Base-by-base conservation (phyloP, 208 protist genomes). In the Leishmania tarentolae region DNA sequence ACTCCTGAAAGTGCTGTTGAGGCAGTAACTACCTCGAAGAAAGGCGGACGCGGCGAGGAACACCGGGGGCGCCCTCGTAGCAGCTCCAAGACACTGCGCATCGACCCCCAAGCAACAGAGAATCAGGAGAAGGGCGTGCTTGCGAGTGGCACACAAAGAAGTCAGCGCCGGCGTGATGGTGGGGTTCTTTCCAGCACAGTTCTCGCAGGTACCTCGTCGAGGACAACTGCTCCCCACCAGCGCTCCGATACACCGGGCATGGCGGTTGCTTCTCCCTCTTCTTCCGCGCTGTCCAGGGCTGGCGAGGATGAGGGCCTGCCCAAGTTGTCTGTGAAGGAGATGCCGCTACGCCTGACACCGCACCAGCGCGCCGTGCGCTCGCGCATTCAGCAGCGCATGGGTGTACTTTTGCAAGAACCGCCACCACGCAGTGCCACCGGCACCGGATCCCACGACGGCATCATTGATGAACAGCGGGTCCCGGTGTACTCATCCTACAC, bases 401-500 rank as follows among this genome's bases (percentile, higher is more conserved):
- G 82, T 5, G 65, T 70, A 3, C 72, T 63, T 21, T 44, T 85
- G 40, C 47, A 56, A 1, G 2, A 63, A 4, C 31, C 75, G 7
- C 68, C 65, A 50, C 69, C 69, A 52, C 69, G 28, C 44, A 31
- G 69, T 7, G 17, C 69, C 44, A 0, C 69, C 2, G 69, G 69
- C 69, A 3, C 42, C 28, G 17, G 13, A 8, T 73, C 69, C 24
- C 44, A 52, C 24, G 42, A 53, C 69, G 9, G 42, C 73, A 37
- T 50, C 71, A 5, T 13, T 53, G n/a, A 24, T 76, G 37, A 46
- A 63, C 52, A 57, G 37, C 11, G 35, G 37, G 28, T 40, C 15
- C 75, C 76, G 19, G 57, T 85, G 61, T 85, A 85, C 73, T 85
- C 82, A 37, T 85, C 82, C 72, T 85, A 85, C 82, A 85, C 82